Evolutionary conservation across 148 eudicot species (phyloP).

Genomic region (Rhododendron ferrugineum): DNA sequence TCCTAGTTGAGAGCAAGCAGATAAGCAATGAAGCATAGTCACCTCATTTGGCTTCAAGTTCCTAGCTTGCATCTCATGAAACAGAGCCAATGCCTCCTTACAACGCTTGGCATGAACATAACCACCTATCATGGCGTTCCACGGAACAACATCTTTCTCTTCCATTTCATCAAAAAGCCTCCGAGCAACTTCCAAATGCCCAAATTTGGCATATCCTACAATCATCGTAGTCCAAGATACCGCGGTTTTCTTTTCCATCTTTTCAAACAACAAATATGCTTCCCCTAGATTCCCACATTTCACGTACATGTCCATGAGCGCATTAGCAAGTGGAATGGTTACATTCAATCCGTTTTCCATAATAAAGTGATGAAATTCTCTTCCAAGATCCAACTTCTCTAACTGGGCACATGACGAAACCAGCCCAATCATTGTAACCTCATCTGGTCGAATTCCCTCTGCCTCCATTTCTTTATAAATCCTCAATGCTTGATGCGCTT

Average conservation of each 20-base stretch:
- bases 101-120: conserved; percentile 45
- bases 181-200: conserved; percentile 38
- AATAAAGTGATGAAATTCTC: conserved; percentile 36
- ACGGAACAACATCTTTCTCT: conserved; percentile 52
- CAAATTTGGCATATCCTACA: conserved; percentile 48
- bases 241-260: conserved; percentile 38
- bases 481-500: conserved; percentile 28
- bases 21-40: conserved; percentile 48
- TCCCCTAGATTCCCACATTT: conserved; percentile 50
- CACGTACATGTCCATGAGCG: conserved; percentile 54
- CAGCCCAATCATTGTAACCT: conserved; percentile 58
- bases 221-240: conserved; percentile 62
- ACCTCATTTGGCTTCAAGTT: conserved; percentile 45
- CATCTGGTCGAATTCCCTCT: conserved; percentile 41
- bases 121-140: conserved; percentile 69
- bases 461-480: conserved; percentile 43
- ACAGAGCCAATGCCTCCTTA: conserved; percentile 45
- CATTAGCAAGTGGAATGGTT: conserved; percentile 45
- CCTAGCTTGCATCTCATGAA: conserved; percentile 43
- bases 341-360: conserved; percentile 24
- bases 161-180: conserved; percentile 44
- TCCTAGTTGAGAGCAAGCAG: conserved; percentile 62
- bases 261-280: conserved; percentile 38
- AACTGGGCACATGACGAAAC: conserved; percentile 44
- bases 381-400: conserved; percentile 38